Percentiles rank a stretch among this genome's conserved stretches.
These are phyloP conservation scores for Atkinsonella hypoxylon DNA, from an alignment of 2,329 filamentous ascomycete genomes.

Conservation along the genomic window DNA sequence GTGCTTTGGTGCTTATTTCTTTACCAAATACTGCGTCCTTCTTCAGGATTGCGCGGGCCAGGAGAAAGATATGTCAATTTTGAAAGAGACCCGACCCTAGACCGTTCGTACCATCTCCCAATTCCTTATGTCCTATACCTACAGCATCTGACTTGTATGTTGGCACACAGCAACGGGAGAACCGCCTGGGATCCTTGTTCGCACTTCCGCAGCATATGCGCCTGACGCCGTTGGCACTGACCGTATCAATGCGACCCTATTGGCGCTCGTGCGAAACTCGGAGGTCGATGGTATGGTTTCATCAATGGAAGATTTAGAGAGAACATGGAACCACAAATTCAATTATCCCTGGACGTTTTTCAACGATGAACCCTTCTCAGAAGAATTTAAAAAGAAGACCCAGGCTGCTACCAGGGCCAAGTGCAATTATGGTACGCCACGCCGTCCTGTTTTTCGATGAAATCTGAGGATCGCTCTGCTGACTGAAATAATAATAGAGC, in stretches of 20 bases:
- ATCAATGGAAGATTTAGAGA: constrained; percentile 83
- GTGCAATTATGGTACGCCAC: constrained; percentile 62
- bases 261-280: constrained; percentile 85
- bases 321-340: constrained; percentile 97
- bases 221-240: constrained; percentile 62
- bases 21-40: constrained; percentile 57
- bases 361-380: constrained; percentile 87
- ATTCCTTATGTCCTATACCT: not conserved
- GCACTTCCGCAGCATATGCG: constrained; percentile 66
- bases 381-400: constrained; percentile 83
- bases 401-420: constrained; percentile 76
- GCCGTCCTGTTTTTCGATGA: constrained; percentile 9
- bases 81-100: constrained; percentile 72
- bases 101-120: constrained; percentile 48
- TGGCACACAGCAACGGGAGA: constrained; percentile 59
- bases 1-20: constrained; percentile 69
- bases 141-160: constrained; percentile 8
- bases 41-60: constrained; percentile 30
- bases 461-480: not conserved
- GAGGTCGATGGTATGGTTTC: constrained; percentile 75
- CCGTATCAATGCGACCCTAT: constrained; percentile 85
- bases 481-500: constrained; percentile 36
- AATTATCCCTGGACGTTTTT: constrained; percentile 99
- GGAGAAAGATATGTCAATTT: constrained; percentile 40
- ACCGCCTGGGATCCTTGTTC: constrained; percentile 63